Base-by-base conservation (phyloP, 495 filamentous ascomycete genomes). In the Talaromyces thailandensis region DNA sequence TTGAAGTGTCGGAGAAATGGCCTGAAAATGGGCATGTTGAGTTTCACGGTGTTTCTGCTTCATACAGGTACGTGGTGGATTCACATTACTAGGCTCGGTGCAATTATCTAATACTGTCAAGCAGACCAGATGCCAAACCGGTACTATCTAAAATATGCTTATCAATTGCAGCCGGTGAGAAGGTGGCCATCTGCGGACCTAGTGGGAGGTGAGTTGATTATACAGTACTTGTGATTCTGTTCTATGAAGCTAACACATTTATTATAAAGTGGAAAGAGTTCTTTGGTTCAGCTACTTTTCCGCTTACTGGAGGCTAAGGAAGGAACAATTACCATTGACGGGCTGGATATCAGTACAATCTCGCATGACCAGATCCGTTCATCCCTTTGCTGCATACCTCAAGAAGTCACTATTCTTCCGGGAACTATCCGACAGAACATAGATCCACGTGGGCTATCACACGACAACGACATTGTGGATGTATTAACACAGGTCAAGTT, bases 291-390 rank as follows among this genome's bases (percentile, higher is more conserved):
- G 0, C 24, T 71, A 0, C 68, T 82, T 11, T 60, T 81, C 11
- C 70, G 75, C 24, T 61, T 77, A 23, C 67, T 80, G 40, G 69
- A 79, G 21, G 57, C 70, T 2, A 62, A 60, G 12, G 60, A 62
- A 52, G 74, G 75, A 31, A 70, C 53, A 32, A 80, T 84, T 32
- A 43, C 61, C 12, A 74, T 84, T 12, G 81, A 84, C 43, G 75
- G 69, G 7, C 50, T 79, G 4, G 76, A 82, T 56, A 73, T 78
- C n/a, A 64, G 63, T 1, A 25, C 52, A 12, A 14, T 73, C 31
- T 29, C 53, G 9, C 63, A 63, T 6, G 35, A 70, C 12, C 51
- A 40, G 1, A 57, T 71, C 7, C 67, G 73, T 18, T 40, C 25
- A 16, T 32, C 63, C 35, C 37, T 78, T 1, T 63, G 52, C 11